Evolutionary conservation across 106 monocot genomes (phyloP), one percentile per base, ranked within the genome.

Genomic region (Acorus calamus): DNA sequence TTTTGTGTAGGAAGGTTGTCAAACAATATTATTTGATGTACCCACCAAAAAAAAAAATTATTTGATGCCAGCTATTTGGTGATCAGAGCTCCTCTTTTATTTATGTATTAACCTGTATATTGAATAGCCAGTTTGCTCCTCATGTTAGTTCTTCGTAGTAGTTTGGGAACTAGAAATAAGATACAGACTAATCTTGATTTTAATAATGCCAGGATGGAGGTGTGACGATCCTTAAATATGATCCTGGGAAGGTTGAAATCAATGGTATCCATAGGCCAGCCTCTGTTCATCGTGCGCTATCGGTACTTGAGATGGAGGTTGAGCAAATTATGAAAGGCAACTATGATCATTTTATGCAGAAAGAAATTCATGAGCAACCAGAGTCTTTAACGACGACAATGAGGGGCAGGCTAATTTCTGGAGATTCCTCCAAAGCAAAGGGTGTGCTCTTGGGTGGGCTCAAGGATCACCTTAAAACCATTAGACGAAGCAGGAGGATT

Each of bases 311-410:
- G 80, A 91, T 98, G 91, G 90, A 98, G 68, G 96, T 98, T 66
- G 96, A 98, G 59, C 96, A 98, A 78, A 98, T 98, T 78, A 98
- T 91, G 73, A 98, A 91, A 58, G 96, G 96, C 62, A 85, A 81
- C 44, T 98, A 87, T 77, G 84, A 98, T 50, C 87, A 98, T 67
- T 98, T 98, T 55, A 98, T 98, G 96, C 86, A 98, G 66, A 98
- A 98, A 70, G 96, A 98, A 75, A 98, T 98, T 71, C 91, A 98
- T 60, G 96, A 98, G 62, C 96, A 98, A 49, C 87, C 91, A 52
- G 78, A 98, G 65, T 98, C 96, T 62, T 72, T 98, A 60, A 98
- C 82, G 10, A 98, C 91, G 14, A 91, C 96, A 63, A 98, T 98
- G 96, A 91, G 96, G 64, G 96, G 96, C 56, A 87, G 96, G 65